Evolutionary conservation across 2,329 filamentous ascomycete genomes (phyloP), one percentile per base, ranked within the genome.

Genomic region (Neurospora crassa): DNA sequence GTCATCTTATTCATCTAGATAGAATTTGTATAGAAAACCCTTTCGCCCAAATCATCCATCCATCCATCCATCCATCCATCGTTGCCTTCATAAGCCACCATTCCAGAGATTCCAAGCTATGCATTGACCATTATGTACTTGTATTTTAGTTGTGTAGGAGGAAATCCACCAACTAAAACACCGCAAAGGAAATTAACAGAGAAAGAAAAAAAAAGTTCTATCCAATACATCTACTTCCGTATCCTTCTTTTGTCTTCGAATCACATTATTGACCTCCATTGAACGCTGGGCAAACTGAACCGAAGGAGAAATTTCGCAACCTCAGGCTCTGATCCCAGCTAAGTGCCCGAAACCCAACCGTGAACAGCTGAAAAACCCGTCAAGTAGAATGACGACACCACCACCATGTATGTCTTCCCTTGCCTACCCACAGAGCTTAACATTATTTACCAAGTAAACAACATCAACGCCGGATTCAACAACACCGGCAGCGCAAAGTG

Each of bases 401-500:
- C 24, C 6, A 34, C 24, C 14, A 34, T 59, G 2, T 34, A 34
- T 18, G 29, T 24, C 20, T 1, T 14, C 45, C 45, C 45, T 2
- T 14, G 14, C 45, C 45, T 11, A 59, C 24, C 24, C 16, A 16
- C 24, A 24, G 1, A 24, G 24, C 3, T 24, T 3, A 14, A 70
- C 12, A 24, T 24, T 24, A 16, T 7, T 70, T 83, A 89, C 83
- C 84, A 89, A 67, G 85, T 87, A 76, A 89, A 88, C 77, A 85
- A 83, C 88, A 91, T 90, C 80, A 90, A 77, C 69, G 86, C 87
- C 24, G 89, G 89, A 75, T 90, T 90, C 73, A 90, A 79, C 71
- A 83, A 83, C 68, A 91, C 84, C 11, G 88, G 88, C 72, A 90
- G 78, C 53, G 87, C 78, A 76, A 89, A 87, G 77, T 90, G 87